These are phyloP conservation scores for Psophocarpus tetragonolobus DNA, from an alignment of 306 rosid species.

Conservation along the genomic window DNA sequence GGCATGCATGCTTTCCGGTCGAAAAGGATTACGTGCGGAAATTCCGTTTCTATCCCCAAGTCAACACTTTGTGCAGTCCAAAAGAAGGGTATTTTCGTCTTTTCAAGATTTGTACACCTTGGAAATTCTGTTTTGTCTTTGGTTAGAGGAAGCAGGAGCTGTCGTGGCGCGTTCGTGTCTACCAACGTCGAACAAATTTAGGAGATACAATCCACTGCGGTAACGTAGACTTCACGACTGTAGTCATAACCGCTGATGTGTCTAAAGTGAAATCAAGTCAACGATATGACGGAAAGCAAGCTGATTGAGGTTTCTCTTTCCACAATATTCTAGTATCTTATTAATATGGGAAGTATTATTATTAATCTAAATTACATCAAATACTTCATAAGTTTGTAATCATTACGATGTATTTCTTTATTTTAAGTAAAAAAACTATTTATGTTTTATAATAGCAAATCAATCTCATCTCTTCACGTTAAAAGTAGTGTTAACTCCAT, in stretches of 20 bases:
- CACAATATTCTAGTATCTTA: no score
- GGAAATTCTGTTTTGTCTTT: slow-evolving; percentile 13
- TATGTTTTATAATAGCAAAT: no score
- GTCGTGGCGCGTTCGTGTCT: slow-evolving; percentile 35
- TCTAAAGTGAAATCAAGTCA: not conserved
- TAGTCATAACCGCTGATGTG: not conserved
- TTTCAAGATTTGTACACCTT: not conserved
- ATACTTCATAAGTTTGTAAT: no score
- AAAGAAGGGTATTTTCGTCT: slow-evolving; percentile 23
- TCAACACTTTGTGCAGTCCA: not conserved
- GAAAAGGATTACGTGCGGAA: not conserved
- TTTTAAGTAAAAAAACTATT: no score
- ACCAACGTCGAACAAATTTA: not conserved
- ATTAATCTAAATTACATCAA: no score
- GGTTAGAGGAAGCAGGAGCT: slow-evolving; percentile 31
- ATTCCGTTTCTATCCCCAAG: slow-evolving; percentile 8
- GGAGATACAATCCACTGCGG: slow-evolving; percentile 3
- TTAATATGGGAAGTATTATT: no score
- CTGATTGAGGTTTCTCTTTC: not conserved
- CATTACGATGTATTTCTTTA: no score
- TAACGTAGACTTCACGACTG: not conserved
- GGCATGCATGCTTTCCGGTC: slow-evolving; percentile 34
- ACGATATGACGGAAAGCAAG: not conserved
- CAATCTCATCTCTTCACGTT: no score
- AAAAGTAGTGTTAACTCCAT: no score